Percentiles rank a stretch among this genome's conserved stretches.
Evolutionary conservation across 306 rosid genomes (phyloP).

Genomic region (Cucurbita ficifolia): DNA sequence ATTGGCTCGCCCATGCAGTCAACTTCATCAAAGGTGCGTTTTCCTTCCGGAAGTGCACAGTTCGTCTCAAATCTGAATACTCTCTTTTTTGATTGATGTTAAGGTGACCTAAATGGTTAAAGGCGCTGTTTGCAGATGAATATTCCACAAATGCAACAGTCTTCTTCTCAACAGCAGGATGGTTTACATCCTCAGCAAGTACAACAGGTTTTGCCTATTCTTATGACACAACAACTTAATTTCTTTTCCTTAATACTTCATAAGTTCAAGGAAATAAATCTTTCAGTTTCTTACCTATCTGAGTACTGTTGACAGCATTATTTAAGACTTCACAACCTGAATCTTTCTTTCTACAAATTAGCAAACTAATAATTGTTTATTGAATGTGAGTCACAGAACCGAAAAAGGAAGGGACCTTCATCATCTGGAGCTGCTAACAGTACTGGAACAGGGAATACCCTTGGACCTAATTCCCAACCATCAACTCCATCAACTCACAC

Average conservation of each 20-base stretch:
- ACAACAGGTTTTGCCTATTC: conserved; percentile 43
- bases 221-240: background rate
- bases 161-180: conserved; percentile 78
- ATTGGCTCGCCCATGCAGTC: conserved; percentile 91
- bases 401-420: conserved; percentile 85
- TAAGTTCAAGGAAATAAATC: background rate
- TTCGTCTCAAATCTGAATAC: background rate
- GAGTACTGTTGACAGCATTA: background rate
- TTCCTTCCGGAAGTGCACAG: conserved; percentile 8
- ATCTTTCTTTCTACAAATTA: background rate
- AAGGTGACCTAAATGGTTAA: background rate
- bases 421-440: conserved; percentile 97
- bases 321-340: background rate
- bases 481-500: conserved; percentile 91
- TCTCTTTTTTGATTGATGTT: too few species aligned
- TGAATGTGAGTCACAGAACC: conserved; percentile 15
- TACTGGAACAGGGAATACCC: conserved; percentile 88
- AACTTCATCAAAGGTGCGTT: conserved; percentile 57
- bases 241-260: background rate
- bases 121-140: conserved; percentile 37
- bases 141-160: conserved; percentile 67
- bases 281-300: background rate
- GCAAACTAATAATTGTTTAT: conserved; percentile 15
- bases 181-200: conserved; percentile 73
- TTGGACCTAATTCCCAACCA: conserved; percentile 86